phyloP scores from a whole-genome alignment of 2,329 filamentous ascomycete genomes.

The Coniochaeta prunicola region DNA sequence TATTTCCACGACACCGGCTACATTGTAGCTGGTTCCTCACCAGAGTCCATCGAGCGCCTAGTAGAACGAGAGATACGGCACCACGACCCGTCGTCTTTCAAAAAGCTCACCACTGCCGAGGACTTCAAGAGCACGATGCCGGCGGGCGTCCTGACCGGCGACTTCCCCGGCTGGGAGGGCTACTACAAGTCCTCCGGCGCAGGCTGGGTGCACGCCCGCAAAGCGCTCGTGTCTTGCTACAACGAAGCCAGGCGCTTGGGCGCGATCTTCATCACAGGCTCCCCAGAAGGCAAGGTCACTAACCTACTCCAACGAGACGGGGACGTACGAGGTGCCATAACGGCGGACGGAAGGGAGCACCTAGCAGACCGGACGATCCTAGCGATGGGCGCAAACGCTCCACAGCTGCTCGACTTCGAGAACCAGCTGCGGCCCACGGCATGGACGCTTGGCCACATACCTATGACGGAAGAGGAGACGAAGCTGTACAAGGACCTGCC shows the following conservation, averaged over 20 bases:
- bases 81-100: constrained; percentile 11
- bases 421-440: constrained; percentile 45
- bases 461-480: constrained; percentile 36
- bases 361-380: constrained; percentile 37
- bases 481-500: constrained; percentile 37
- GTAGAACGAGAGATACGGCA: constrained; percentile 11
- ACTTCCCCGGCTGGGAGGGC: constrained; percentile 42
- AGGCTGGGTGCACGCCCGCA: constrained; percentile 47
- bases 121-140: constrained; percentile 45
- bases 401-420: constrained; percentile 39
- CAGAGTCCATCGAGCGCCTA: constrained; percentile 2
- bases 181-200: constrained; percentile 35
- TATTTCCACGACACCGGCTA: constrained; percentile 39
- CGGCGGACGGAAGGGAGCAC: constrained; percentile 31
- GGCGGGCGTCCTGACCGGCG: constrained; percentile 38
- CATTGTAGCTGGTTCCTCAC: constrained; percentile 20
- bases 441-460: constrained; percentile 45
- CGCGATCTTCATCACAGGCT: constrained; percentile 36
- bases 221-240: constrained; percentile 36
- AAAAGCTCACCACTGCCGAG: constrained; percentile 29
- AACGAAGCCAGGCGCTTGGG: constrained; percentile 36
- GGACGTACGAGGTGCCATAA: constrained; percentile 33
- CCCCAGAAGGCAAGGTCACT: constrained; percentile 26
- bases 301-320: constrained; percentile 27
- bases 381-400: constrained; percentile 39